phyloP scores from a whole-genome alignment of 2,329 filamentous ascomycete species.

The Diplodia scrobiculata region DNA sequence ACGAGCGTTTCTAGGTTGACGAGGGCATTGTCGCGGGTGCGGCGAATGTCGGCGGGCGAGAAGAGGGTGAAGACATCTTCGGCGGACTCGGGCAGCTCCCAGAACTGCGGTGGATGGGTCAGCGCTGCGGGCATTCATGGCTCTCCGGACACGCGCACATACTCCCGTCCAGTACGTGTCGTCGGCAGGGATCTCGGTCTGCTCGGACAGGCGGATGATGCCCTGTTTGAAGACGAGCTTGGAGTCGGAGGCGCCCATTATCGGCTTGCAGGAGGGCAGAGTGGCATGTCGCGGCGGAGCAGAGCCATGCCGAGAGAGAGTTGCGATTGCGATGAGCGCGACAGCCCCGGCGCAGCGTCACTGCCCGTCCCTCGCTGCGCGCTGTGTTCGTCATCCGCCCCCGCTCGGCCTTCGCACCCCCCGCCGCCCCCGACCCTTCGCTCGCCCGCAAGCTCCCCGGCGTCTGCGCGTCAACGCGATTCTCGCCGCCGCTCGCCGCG shows the following conservation, averaged over 20 bases:
- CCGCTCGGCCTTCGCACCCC: neutral
- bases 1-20: conserved; percentile 89
- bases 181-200: conserved; percentile 80
- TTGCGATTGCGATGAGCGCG: conserved; percentile 24
- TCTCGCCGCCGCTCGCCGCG: conserved; percentile 49
- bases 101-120: conserved; percentile 65
- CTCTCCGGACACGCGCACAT: conserved; percentile 44
- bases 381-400: neutral
- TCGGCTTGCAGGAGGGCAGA: conserved; percentile 28
- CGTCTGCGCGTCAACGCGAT: neutral
- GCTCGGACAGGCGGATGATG: conserved; percentile 94
- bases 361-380: conserved; percentile 29
- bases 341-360: conserved; percentile 32
- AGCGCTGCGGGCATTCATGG: conserved; percentile 21
- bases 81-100: conserved; percentile 91
- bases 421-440: neutral
- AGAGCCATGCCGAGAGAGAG: conserved; percentile 18
- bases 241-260: conserved; percentile 97
- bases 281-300: conserved; percentile 26
- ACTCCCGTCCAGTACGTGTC: conserved; percentile 93
- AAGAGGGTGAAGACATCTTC: conserved; percentile 98
- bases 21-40: conserved; percentile 79
- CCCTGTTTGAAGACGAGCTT: conserved; percentile 99
- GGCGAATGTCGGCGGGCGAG: conserved; percentile 75
- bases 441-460: neutral